Evolutionary conservation across 371 early-diverging fungal genomes (phyloP).

Genomic region (Apophysomyces elegans): DNA sequence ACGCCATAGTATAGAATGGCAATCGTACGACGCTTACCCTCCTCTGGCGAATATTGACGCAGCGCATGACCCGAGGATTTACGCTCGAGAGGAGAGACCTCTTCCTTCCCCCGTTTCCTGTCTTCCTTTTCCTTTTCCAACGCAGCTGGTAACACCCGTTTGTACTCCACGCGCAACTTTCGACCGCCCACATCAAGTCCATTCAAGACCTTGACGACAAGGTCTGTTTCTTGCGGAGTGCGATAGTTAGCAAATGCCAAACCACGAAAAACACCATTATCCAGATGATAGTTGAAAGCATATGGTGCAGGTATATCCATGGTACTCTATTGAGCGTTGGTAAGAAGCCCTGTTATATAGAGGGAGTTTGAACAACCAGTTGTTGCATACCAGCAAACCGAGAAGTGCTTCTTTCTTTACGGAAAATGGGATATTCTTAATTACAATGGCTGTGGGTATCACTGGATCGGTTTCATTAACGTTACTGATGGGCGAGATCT

Average conservation of each 20-base stretch:
- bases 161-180: constrained; percentile 82
- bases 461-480: constrained; percentile 27
- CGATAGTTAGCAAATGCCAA: constrained; percentile 85
- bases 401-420: constrained; percentile 78
- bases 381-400: constrained; percentile 57
- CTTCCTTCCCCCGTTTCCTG: constrained; percentile 26
- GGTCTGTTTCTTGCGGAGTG: constrained; percentile 75
- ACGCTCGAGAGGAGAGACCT: constrained; percentile 43
- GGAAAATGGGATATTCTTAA: constrained; percentile 84
- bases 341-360: background rate
- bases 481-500: constrained; percentile 15
- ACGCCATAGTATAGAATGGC: constrained; percentile 16
- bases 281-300: constrained; percentile 84
- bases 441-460: constrained; percentile 80
- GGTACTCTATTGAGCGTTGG: constrained; percentile 34
- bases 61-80: constrained; percentile 44
- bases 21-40: constrained; percentile 33
- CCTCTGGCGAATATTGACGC: constrained; percentile 39
- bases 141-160: constrained; percentile 52
- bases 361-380: background rate
- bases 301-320: constrained; percentile 76
- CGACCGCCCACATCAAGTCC: constrained; percentile 75
- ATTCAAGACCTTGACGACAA: constrained; percentile 69
- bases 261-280: constrained; percentile 80
- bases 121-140: constrained; percentile 24